These are phyloP conservation scores for Forsythia viridissima DNA, from an alignment of 257 asterid species.

Conservation along the genomic window DNA sequence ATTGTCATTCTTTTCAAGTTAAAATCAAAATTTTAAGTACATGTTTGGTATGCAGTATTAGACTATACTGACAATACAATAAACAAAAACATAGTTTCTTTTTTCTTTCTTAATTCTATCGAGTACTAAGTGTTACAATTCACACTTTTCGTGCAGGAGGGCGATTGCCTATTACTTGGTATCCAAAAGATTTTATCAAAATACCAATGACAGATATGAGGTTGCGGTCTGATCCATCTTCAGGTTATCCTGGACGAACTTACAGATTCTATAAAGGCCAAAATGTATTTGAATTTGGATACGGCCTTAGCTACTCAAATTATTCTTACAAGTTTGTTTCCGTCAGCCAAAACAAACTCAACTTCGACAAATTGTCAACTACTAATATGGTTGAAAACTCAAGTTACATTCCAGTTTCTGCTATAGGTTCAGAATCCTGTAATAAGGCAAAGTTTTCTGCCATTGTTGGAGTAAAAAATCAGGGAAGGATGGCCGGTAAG, in stretches of 20 bases:
- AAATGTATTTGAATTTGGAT: constrained; percentile 60
- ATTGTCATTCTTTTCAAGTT: background rate
- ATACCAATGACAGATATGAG: constrained; percentile 80
- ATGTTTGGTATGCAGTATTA: background rate
- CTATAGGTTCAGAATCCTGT: constrained; percentile 25
- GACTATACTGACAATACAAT: background rate
- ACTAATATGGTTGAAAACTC: background rate
- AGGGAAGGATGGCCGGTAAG: constrained; percentile 52
- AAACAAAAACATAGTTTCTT: too few relatives aligned
- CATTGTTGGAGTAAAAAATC: constrained; percentile 32
- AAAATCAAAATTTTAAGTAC: background rate
- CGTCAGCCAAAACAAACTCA: constrained; percentile 32
- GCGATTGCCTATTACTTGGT: constrained; percentile 72
- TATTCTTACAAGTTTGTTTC: constrained; percentile 51
- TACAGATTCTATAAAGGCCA: constrained; percentile 58
- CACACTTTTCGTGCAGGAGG: constrained; percentile 52
- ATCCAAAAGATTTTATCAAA: constrained; percentile 59
- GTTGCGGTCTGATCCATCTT: constrained; percentile 54
- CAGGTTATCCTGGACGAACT: constrained; percentile 82
- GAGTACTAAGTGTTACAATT: background rate
- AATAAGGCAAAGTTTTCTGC: constrained; percentile 21
- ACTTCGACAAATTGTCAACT: constrained; percentile 22
- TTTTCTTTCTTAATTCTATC: too few relatives aligned
- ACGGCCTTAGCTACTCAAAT: constrained; percentile 72
- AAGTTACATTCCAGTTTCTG: constrained; percentile 27